Percentiles rank a stretch among this genome's conserved stretches.
Conservation (phyloP, 805 yeast species). For the Ogataea haglerorum region DNA sequence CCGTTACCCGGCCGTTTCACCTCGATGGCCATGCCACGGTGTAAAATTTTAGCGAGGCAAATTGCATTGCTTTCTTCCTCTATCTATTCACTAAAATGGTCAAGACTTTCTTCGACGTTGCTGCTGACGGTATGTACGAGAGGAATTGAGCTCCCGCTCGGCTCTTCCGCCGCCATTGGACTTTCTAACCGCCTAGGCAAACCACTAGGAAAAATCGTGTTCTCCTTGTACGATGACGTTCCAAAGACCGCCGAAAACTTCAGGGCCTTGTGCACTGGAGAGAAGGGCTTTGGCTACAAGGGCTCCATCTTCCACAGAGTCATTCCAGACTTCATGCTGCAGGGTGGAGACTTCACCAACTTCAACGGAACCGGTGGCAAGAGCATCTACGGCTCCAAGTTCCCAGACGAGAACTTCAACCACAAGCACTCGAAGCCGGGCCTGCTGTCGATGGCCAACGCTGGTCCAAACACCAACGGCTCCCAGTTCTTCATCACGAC, state of each 20-base stretch:
- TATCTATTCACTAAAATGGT: conserved; percentile 12
- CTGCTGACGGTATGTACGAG: conserved; percentile 34
- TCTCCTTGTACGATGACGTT: conserved; percentile 86
- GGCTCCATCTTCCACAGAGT: conserved; percentile 93
- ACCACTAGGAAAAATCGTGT: conserved; percentile 57
- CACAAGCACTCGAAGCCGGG: conserved; percentile 78
- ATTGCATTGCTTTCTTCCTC: conserved; percentile 5
- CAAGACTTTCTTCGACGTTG: conserved; percentile 41
- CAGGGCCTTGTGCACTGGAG: conserved; percentile 84
- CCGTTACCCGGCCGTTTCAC: conserved; percentile 8
- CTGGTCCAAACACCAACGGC: conserved; percentile 91
- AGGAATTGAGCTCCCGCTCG: conserved; percentile 2
- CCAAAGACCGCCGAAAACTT: conserved; percentile 82
- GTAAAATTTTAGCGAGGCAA: conserved; percentile 9
- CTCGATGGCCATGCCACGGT: conserved; percentile 2
- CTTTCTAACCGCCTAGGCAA: conserved; percentile 22
- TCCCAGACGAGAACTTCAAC: conserved; percentile 61
- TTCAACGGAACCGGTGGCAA: conserved; percentile 94
- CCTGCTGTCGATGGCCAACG: conserved; percentile 86
- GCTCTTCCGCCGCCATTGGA: not conserved
- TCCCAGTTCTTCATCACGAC: conserved; percentile 89
- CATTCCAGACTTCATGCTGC: conserved; percentile 94
- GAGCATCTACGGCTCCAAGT: conserved; percentile 71
- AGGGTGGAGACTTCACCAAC: conserved; percentile 87
- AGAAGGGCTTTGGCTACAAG: conserved; percentile 89